phyloP scores from a whole-genome alignment of 1,284 basidiomycete genomes.

The Papiliotrema fonsecae region DNA sequence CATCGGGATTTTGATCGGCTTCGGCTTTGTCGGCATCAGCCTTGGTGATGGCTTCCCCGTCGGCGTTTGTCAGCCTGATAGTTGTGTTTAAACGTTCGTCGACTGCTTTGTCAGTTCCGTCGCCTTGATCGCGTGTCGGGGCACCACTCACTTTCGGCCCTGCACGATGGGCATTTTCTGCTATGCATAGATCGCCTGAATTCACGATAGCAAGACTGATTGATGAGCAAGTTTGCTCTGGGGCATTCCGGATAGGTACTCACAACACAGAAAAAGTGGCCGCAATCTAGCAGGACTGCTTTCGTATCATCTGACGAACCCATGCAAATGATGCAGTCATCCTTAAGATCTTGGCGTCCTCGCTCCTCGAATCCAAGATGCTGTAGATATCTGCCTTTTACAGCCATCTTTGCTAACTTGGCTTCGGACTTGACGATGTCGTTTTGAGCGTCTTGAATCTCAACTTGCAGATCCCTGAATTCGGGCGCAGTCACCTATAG shows the following conservation, averaged over 20 bases:
- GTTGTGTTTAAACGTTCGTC: constrained; percentile 79
- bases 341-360: no score
- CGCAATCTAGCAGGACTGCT: constrained; percentile 35
- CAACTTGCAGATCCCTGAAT: constrained; percentile 17
- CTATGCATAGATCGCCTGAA: constrained; percentile 22
- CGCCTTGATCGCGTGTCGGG: background rate
- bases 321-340: constrained; percentile 44
- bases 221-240: constrained; percentile 1
- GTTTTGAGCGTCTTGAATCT: constrained; percentile 11
- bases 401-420: constrained; percentile 24
- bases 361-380: constrained; percentile 29
- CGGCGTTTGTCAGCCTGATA: constrained; percentile 60
- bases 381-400: constrained; percentile 35
- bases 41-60: background rate
- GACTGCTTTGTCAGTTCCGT: constrained; percentile 12
- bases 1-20: background rate
- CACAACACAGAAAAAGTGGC: constrained; percentile 41
- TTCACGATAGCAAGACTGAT: constrained; percentile 35
- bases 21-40: background rate
- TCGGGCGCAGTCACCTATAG: constrained; percentile 20
- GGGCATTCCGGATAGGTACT: constrained; percentile 6
- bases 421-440: constrained; percentile 23
- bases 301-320: constrained; percentile 37
- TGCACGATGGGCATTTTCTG: constrained; percentile 37
- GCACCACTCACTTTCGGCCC: constrained; percentile 21